Percentiles rank a stretch among this genome's conserved stretches.
These are phyloP conservation scores for Fistulinella prunicolor DNA, from an alignment of 768 basidiomycete species.

Conservation along the genomic window DNA sequence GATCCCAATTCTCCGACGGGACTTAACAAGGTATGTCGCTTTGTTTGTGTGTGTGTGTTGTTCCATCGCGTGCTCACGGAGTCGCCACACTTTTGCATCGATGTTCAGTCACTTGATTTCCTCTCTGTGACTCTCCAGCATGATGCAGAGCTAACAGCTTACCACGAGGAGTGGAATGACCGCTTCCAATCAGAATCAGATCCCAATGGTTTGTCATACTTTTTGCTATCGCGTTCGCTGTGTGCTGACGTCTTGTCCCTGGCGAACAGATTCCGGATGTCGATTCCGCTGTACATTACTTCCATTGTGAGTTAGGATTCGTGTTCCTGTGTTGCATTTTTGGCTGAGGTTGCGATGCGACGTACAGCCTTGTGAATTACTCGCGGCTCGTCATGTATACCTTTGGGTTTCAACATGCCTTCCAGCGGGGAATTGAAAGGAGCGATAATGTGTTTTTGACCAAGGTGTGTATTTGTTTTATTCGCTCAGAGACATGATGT, in stretches of 20 bases:
- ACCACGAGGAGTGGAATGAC: constrained; percentile 63
- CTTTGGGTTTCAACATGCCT: constrained; percentile 83
- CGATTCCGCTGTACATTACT: constrained; percentile 63
- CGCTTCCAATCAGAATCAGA: constrained; percentile 62
- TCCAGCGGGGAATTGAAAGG: constrained; percentile 60
- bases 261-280: constrained; percentile 49
- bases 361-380: constrained; percentile 67
- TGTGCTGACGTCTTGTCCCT: neutral
- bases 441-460: constrained; percentile 65
- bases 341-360: constrained; percentile 3
- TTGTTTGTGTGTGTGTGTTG: neutral
- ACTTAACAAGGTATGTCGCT: constrained; percentile 56
- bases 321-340: too few relatives aligned
- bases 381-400: constrained; percentile 84
- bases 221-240: neutral
- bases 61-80: constrained; percentile 2
- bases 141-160: constrained; percentile 54
- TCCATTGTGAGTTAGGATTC: constrained; percentile 71
- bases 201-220: constrained; percentile 42
- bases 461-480: constrained; percentile 43
- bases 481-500: neutral
- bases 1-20: constrained; percentile 66
- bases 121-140: constrained; percentile 58
- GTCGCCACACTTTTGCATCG: too few relatives aligned
- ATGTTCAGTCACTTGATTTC: constrained; percentile 60